Percentiles rank a stretch among this genome's conserved stretches.
Evolutionary conservation across 257 asterid species (phyloP).

Genomic region (Solanum tarapatanum): DNA sequence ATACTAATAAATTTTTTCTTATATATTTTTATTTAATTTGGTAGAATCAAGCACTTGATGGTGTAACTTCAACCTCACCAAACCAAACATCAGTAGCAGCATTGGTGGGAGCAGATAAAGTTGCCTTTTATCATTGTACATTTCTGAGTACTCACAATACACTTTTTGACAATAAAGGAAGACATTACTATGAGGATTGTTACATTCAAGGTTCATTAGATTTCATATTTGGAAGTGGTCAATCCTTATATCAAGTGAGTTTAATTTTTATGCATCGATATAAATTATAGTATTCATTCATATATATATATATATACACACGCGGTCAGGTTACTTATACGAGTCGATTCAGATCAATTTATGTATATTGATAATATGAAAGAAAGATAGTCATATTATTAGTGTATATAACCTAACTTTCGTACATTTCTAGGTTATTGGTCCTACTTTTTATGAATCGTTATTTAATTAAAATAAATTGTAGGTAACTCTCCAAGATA

Average conservation of each 20-base stretch:
- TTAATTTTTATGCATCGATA: background rate
- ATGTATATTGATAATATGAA: background rate
- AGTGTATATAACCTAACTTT: background rate
- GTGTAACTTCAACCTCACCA: constrained; percentile 12
- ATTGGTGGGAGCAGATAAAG: constrained; percentile 52
- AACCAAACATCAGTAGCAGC: constrained; percentile 64
- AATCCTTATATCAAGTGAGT: constrained; percentile 55
- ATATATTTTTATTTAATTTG: no score
- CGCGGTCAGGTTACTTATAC: background rate
- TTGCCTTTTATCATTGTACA: constrained; percentile 62
- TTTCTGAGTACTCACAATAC: constrained; percentile 68
- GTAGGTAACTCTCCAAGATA: no score
- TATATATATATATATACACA: no score
- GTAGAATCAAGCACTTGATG: constrained; percentile 51
- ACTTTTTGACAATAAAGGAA: constrained; percentile 59
- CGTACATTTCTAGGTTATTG: background rate
- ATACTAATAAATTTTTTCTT: no score
- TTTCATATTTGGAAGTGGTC: constrained; percentile 64
- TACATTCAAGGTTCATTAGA: constrained; percentile 75
- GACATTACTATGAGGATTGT: constrained; percentile 63
- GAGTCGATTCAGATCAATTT: background rate
- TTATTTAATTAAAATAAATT: no score
- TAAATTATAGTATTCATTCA: background rate
- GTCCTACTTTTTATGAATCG: background rate
- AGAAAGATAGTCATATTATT: background rate